Percentiles rank a stretch among this genome's conserved stretches.
Conservation (phyloP, 2,329 filamentous ascomycete genomes). For the Arthrobotrys entomopaga region DNA sequence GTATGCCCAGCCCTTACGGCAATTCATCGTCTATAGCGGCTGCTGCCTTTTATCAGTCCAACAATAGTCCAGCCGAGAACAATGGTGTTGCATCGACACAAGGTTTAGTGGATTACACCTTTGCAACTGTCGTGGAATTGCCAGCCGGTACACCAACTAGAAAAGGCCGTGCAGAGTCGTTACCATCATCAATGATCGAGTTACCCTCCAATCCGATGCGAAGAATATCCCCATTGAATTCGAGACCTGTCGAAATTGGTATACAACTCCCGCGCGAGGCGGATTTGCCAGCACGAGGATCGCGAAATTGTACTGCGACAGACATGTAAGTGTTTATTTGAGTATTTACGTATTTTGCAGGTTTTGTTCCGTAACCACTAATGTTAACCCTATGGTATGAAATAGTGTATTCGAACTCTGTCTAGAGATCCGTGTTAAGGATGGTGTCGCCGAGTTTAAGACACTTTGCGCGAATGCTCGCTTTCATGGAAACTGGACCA, state of each 20-base stretch:
- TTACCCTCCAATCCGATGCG: slow-evolving; percentile 1
- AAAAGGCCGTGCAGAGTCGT: slow-evolving; percentile 23
- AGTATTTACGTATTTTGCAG: background rate
- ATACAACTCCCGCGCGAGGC: slow-evolving; percentile 20
- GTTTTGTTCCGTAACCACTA: background rate
- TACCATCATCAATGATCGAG: slow-evolving; percentile 14
- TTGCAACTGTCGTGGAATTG: slow-evolving; percentile 15
- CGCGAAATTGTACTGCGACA: slow-evolving; percentile 27
- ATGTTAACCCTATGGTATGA: background rate
- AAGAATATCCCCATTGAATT: slow-evolving; percentile 10
- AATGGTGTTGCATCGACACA: background rate
- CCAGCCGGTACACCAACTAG: slow-evolving; percentile 21
- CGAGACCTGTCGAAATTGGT: slow-evolving; percentile 28
- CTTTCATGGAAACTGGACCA: slow-evolving; percentile 53
- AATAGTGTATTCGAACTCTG: slow-evolving; percentile 47
- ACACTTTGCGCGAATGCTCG: slow-evolving; percentile 39
- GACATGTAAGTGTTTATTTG: slow-evolving; percentile 36
- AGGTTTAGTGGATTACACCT: background rate
- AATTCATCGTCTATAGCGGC: slow-evolving; percentile 3
- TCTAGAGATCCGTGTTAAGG: slow-evolving; percentile 23
- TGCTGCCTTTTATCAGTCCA: slow-evolving; percentile 16
- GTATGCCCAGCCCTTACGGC: slow-evolving; percentile 39
- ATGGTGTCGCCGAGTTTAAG: slow-evolving; percentile 39
- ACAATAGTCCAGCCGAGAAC: too few species aligned
- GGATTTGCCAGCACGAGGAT: slow-evolving; percentile 31